phyloP scores from a whole-genome alignment of 768 basidiomycete species.

The Asterophora parasitica region DNA sequence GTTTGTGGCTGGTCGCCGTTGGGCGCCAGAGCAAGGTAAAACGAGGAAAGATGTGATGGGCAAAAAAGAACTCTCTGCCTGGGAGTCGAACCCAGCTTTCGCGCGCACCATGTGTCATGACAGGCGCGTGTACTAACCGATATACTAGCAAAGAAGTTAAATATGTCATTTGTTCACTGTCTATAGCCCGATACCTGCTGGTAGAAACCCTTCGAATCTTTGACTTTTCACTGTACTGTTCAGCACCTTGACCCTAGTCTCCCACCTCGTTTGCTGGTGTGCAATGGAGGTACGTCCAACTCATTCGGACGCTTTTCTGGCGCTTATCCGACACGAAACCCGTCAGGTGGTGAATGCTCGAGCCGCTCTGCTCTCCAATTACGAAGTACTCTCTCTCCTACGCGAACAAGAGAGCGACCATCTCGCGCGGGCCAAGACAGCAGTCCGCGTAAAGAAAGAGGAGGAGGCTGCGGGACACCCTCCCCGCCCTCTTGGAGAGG shows the following conservation, averaged over 20 bases:
- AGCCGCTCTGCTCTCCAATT: conserved; percentile 82
- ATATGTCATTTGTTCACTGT: conserved; percentile 12
- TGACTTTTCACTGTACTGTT: too few species aligned
- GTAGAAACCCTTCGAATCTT: too few species aligned
- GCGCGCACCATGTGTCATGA: too few species aligned
- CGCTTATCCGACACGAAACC: neutral
- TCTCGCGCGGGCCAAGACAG: conserved; percentile 62
- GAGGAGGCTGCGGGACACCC: conserved; percentile 48
- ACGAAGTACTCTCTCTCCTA: conserved; percentile 77
- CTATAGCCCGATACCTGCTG: conserved; percentile 7
- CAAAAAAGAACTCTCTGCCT: conserved; percentile 10
- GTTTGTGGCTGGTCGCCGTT: neutral
- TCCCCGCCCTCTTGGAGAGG: neutral
- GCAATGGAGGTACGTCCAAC: conserved; percentile 1
- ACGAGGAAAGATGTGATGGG: too few species aligned
- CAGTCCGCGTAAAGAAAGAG: conserved; percentile 71
- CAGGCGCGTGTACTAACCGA: too few species aligned
- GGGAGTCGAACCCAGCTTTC: too few species aligned
- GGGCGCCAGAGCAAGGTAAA: neutral
- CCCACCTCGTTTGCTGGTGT: too few species aligned
- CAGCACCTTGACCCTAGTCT: too few species aligned
- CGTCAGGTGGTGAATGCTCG: conserved; percentile 62
- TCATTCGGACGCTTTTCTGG: neutral
- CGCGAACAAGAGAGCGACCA: conserved; percentile 74
- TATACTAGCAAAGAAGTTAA: too few species aligned